phyloP scores from a whole-genome alignment of 164 flowering plant species.

The Piper longum region DNA sequence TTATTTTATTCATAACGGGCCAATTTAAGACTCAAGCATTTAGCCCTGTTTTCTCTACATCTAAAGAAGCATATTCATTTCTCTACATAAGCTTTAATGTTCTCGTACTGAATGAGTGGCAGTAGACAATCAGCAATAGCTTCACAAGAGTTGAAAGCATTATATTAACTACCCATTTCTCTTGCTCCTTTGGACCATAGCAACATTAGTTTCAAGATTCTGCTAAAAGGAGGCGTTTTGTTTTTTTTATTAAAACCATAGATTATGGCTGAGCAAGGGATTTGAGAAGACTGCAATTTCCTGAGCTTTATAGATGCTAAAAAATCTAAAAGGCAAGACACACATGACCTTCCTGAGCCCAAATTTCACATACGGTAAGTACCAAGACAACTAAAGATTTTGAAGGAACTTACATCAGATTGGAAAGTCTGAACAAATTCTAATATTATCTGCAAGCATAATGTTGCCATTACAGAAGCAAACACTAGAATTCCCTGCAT shows the following conservation, averaged over 20 bases:
- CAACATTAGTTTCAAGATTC: no score
- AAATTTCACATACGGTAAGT: neutral
- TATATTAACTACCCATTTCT: constrained; percentile 63
- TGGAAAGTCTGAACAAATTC: constrained; percentile 53
- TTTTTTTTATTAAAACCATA: no score
- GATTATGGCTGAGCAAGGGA: no score
- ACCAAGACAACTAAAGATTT: neutral
- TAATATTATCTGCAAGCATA: constrained; percentile 80
- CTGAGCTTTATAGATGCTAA: neutral
- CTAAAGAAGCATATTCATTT: no score
- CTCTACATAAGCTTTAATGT: constrained; percentile 90
- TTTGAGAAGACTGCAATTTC: no score
- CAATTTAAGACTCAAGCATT: no score
- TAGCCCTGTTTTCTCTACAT: no score
- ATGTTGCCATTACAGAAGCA: constrained; percentile 92
- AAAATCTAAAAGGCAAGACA: neutral
- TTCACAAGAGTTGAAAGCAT: constrained; percentile 73
- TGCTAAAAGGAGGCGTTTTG: no score
- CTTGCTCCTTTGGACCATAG: no score
- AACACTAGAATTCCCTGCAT: constrained; percentile 88
- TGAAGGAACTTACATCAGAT: constrained; percentile 36
- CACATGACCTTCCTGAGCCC: neutral
- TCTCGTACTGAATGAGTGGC: constrained; percentile 75
- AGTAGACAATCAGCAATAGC: constrained; percentile 44
- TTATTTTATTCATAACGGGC: no score